These are phyloP conservation scores for Rosa chinensis DNA, from an alignment of 306 rosid species.

Conservation along the genomic window DNA sequence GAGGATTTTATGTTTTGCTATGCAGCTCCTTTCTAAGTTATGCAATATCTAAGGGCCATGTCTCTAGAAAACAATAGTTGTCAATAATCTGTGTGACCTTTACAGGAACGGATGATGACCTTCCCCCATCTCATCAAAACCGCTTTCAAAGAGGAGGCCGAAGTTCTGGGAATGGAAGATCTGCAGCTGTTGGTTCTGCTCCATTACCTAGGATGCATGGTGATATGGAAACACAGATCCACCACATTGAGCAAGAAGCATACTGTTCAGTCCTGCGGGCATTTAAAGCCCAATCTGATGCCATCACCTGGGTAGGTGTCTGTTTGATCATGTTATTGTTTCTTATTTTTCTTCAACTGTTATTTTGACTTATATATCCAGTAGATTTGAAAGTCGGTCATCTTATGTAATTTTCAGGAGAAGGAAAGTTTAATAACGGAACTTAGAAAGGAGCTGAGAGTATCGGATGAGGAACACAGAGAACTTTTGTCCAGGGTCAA, in stretches of 20 bases:
- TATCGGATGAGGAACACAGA: conserved; percentile 57
- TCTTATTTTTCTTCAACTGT: neutral
- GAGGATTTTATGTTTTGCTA: neutral
- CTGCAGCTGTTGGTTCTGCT: conserved; percentile 38
- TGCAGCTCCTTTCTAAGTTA: neutral
- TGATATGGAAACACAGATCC: conserved; percentile 57
- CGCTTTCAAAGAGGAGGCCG: conserved; percentile 47
- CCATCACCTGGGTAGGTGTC: conserved; percentile 53
- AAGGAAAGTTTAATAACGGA: conserved; percentile 54
- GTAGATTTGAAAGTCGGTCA: conserved; percentile 1
- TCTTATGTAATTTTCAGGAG: conserved; percentile 32
- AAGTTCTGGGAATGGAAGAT: conserved; percentile 43
- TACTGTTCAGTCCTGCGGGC: conserved; percentile 54
- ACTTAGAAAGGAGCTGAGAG: conserved; percentile 55
- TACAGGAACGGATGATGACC: conserved; percentile 59
- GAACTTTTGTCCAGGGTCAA: conserved; percentile 52
- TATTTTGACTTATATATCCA: neutral
- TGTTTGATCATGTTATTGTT: conserved; percentile 20
- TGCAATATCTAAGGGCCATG: neutral
- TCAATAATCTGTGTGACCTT: conserved; percentile 5
- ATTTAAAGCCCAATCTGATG: conserved; percentile 59
- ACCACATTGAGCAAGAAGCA: conserved; percentile 54
- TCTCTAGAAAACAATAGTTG: neutral
- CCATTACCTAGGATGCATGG: conserved; percentile 39
- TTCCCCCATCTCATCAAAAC: conserved; percentile 49